Conservation (phyloP, 169 alveolate genomes). For the Plasmodium berghei region DNA sequence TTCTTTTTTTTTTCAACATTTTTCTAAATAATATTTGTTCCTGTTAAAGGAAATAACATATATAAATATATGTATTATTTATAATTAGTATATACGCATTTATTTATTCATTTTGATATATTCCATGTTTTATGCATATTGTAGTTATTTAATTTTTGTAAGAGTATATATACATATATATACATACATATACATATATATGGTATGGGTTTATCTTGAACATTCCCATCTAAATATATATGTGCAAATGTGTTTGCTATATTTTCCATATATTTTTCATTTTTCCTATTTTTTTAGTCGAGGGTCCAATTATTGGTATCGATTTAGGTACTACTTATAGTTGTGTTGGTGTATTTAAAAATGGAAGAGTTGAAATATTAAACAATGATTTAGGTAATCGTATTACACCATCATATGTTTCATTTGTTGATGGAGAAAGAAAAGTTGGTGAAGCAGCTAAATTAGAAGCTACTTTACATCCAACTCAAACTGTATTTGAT, state of each 20-base stretch:
- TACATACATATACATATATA: too few relatives aligned
- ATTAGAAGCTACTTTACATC: constrained; percentile 97
- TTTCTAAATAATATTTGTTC: not conserved
- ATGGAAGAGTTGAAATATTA: constrained; percentile 98
- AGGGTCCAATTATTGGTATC: constrained; percentile 97
- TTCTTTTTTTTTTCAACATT: not conserved
- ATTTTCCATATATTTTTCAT: not conserved
- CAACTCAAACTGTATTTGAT: constrained; percentile 97
- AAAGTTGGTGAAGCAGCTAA: constrained; percentile 98
- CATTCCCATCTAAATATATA: not conserved
- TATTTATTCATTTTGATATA: not conserved
- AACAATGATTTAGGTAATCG: constrained; percentile 95
- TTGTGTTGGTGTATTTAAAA: constrained; percentile 98
- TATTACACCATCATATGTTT: constrained; percentile 98
- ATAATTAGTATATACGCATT: not conserved
- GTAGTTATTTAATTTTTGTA: too few relatives aligned
- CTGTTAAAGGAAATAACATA: not conserved
- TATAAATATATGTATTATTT: not conserved
- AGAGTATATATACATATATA: too few relatives aligned
- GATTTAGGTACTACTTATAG: constrained; percentile 99
- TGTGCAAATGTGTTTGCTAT: not conserved
- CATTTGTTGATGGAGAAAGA: constrained; percentile 96
- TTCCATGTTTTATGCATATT: too few relatives aligned
- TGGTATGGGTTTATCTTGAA: too few relatives aligned
- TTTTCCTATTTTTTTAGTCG: constrained; percentile 74